Percentiles rank a stretch among this genome's conserved stretches.
Evolutionary conservation across 306 rosid species (phyloP).

Genomic region (Crataegus laevigata): DNA sequence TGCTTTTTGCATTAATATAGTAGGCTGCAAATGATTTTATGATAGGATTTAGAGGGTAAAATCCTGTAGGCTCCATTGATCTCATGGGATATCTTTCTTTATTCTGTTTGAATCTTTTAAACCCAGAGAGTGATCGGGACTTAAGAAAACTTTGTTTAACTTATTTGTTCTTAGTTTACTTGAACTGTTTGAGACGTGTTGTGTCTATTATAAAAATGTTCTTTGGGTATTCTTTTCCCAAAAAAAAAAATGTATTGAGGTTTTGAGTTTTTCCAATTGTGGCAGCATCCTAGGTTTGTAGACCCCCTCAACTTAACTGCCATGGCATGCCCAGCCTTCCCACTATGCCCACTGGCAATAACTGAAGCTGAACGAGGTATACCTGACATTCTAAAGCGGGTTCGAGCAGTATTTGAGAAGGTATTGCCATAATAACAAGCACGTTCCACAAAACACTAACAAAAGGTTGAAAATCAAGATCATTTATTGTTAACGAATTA

Average conservation of each 20-base stretch:
- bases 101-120: neutral
- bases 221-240: no score
- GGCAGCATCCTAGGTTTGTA: constrained; percentile 75
- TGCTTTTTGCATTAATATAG: neutral
- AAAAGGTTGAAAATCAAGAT: neutral
- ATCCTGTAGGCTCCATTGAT: neutral
- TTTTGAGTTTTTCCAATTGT: constrained; percentile 4
- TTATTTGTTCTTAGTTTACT: neutral
- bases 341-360: constrained; percentile 93
- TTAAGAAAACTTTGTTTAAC: neutral
- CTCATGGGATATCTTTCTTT: neutral
- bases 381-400: constrained; percentile 81
- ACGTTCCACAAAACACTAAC: neutral
- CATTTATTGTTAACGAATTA: neutral
- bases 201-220: neutral
- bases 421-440: constrained; percentile 25
- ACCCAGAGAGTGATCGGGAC: neutral
- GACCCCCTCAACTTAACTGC: constrained; percentile 94
- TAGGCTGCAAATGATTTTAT: neutral
- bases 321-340: constrained; percentile 98
- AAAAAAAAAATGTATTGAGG: no score
- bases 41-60: neutral
- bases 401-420: constrained; percentile 87
- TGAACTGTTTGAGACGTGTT: neutral
- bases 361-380: constrained; percentile 97